Percentiles rank a stretch among this genome's conserved stretches.
Conservation (phyloP, 768 basidiomycete genomes). For the Naganishia vaughanmartiniae region DNA sequence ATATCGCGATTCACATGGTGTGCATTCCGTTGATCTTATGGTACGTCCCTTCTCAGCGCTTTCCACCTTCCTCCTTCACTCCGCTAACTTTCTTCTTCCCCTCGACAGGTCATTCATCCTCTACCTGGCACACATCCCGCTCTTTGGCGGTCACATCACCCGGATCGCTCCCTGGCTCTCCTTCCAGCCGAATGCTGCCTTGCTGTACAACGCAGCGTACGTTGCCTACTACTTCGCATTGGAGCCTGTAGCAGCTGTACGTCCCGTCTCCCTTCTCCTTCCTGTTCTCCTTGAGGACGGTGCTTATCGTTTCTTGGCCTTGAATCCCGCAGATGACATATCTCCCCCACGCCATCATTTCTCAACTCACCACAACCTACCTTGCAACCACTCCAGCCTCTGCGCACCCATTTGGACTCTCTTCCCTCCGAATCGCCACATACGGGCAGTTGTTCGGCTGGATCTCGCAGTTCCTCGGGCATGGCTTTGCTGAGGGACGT, state of each 20-base stretch:
- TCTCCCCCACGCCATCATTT: slow-evolving; percentile 64
- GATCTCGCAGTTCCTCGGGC: slow-evolving; percentile 86
- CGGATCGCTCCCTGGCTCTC: slow-evolving; percentile 52
- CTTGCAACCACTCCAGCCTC: slow-evolving; percentile 15
- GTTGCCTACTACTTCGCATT: slow-evolving; percentile 73
- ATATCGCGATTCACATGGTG: slow-evolving; percentile 78
- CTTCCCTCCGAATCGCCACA: slow-evolving; percentile 60
- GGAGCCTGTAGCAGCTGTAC: slow-evolving; percentile 79
- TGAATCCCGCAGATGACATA: slow-evolving; percentile 79
- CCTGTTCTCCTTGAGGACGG: background rate
- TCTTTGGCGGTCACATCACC: slow-evolving; percentile 28
- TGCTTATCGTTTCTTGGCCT: background rate
- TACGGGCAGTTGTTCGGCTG: slow-evolving; percentile 69
- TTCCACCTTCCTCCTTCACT: background rate
- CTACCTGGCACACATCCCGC: slow-evolving; percentile 26
- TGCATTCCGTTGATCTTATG: slow-evolving; percentile 82
- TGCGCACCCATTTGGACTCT: slow-evolving; percentile 53
- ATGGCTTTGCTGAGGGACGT: slow-evolving; percentile 79
- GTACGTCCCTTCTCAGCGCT: slow-evolving; percentile 54
- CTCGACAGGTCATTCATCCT: slow-evolving; percentile 22
- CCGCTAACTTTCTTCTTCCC: background rate
- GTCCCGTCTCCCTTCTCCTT: slow-evolving; percentile 19
- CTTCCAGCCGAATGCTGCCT: slow-evolving; percentile 68
- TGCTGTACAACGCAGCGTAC: slow-evolving; percentile 63
- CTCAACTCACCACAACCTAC: slow-evolving; percentile 26